Percentiles rank a stretch among this genome's conserved stretches.
phyloP scores from a whole-genome alignment of 2,329 filamentous ascomycete species.

The Chaetomium sp. region DNA sequence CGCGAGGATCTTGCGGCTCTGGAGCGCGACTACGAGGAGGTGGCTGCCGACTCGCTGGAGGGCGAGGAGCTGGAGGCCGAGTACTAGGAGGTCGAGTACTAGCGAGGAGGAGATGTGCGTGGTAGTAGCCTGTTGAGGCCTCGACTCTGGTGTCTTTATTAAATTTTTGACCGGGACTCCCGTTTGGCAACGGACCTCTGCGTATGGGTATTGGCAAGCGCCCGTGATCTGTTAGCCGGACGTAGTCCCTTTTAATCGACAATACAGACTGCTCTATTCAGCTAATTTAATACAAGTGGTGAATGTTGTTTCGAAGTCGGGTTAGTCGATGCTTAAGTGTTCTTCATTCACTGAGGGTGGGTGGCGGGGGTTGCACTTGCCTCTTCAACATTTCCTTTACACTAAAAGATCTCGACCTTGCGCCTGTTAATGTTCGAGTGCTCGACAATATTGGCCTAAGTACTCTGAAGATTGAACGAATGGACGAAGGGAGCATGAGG shows the following conservation, averaged over 20 bases:
- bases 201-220: constrained; percentile 24
- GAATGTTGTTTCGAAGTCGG: too few species aligned
- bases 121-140: neutral
- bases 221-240: constrained; percentile 20
- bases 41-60: constrained; percentile 88
- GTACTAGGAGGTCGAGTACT: constrained; percentile 56
- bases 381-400: too few species aligned
- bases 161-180: constrained; percentile 11
- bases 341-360: too few species aligned
- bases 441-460: too few species aligned
- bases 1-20: constrained; percentile 97
- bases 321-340: too few species aligned
- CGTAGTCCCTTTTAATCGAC: constrained; percentile 25
- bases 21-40: constrained; percentile 98
- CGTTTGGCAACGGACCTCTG: constrained; percentile 18
- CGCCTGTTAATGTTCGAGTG: too few species aligned
- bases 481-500: too few species aligned
- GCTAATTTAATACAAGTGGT: too few species aligned
- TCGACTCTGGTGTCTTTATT: neutral
- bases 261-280: constrained; percentile 2
- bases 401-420: too few species aligned
- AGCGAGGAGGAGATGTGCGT: neutral
- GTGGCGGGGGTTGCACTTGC: too few species aligned
- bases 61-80: constrained; percentile 84
- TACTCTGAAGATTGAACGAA: too few species aligned